Conservation (phyloP, 768 basidiomycete species). For the Naematelia aurantialba region DNA sequence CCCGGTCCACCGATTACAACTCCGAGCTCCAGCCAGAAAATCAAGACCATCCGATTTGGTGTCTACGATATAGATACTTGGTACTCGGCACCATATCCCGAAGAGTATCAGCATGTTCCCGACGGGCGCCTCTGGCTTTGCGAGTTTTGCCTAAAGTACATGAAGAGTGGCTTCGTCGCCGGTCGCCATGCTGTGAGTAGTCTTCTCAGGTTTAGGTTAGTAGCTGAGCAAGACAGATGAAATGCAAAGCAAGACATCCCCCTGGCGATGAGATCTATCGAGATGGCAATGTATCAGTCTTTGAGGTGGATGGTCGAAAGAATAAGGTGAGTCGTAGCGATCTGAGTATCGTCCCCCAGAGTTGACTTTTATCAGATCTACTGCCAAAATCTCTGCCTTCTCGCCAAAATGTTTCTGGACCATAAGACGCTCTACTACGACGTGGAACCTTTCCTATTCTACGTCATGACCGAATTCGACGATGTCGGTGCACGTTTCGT, state of each 20-base stretch:
- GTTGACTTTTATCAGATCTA: conserved; percentile 64
- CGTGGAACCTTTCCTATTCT: conserved; percentile 98
- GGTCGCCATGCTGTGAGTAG: conserved; percentile 72
- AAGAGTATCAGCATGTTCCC: conserved; percentile 88
- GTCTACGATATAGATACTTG: conserved; percentile 91
- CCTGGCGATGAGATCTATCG: conserved; percentile 98
- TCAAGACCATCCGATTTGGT: conserved; percentile 85
- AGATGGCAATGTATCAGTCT: conserved; percentile 80
- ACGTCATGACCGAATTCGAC: conserved; percentile 90
- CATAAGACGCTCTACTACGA: conserved; percentile 99
- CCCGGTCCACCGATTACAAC: conserved; percentile 18
- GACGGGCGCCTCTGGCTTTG: conserved; percentile 94
- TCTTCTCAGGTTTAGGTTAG: not conserved
- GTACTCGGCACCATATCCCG: conserved; percentile 98
- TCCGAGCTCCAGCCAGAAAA: conserved; percentile 50
- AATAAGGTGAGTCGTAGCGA: conserved; percentile 65
- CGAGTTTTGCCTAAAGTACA: conserved; percentile 96
- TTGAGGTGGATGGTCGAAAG: conserved; percentile 96
- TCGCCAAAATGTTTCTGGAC: conserved; percentile 98
- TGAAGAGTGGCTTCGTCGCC: conserved; percentile 86
- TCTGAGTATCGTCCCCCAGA: not conserved
- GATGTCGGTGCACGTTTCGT: conserved; percentile 88
- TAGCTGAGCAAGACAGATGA: conserved; percentile 59
- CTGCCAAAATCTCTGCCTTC: conserved; percentile 93
- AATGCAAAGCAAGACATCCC: conserved; percentile 91